Percentiles rank a stretch among this genome's conserved stretches.
Evolutionary conservation across 2,329 filamentous ascomycete genomes (phyloP).

Genomic region (Colletotrichum nymphaeae): DNA sequence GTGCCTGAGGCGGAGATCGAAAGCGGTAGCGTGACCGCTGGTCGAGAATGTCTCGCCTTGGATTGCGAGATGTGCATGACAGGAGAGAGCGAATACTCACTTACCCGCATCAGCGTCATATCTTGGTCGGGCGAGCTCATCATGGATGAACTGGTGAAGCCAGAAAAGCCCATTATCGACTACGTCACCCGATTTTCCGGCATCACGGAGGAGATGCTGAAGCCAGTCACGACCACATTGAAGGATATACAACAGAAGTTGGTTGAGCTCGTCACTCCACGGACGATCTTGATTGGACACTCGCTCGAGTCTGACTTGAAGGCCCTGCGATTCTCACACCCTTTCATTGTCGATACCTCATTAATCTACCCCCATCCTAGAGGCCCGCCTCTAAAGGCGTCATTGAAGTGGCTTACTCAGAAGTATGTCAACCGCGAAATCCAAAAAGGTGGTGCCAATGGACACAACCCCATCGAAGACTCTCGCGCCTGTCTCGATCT

Average conservation of each 20-base stretch:
- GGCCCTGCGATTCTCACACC: slow-evolving; percentile 87
- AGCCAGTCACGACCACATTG: slow-evolving; percentile 84
- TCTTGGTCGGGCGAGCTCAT: slow-evolving; percentile 86
- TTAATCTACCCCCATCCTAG: slow-evolving; percentile 91
- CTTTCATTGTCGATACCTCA: slow-evolving; percentile 92
- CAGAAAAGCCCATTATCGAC: slow-evolving; percentile 86
- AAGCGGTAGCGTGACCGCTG: slow-evolving; percentile 84
- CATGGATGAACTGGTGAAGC: slow-evolving; percentile 93
- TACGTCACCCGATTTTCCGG: slow-evolving; percentile 94
- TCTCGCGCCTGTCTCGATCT: slow-evolving; percentile 91
- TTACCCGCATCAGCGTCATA: slow-evolving; percentile 90
- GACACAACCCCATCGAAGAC: slow-evolving; percentile 94
- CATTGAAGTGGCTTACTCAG: slow-evolving; percentile 87
- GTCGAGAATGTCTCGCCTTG: slow-evolving; percentile 81
- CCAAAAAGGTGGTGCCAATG: slow-evolving; percentile 79
- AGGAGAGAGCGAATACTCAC: slow-evolving; percentile 79
- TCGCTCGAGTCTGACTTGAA: slow-evolving; percentile 86
- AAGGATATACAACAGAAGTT: slow-evolving; percentile 84
- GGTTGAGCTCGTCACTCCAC: slow-evolving; percentile 76
- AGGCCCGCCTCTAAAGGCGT: slow-evolving; percentile 89
- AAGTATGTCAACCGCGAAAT: slow-evolving; percentile 90
- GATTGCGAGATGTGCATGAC: slow-evolving; percentile 99
- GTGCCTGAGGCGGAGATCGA: slow-evolving; percentile 79
- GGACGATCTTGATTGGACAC: slow-evolving; percentile 82
- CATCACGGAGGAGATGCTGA: slow-evolving; percentile 88